Base-by-base conservation (phyloP, 148 eudicot species). In the Pharnaceum exiguum region DNA sequence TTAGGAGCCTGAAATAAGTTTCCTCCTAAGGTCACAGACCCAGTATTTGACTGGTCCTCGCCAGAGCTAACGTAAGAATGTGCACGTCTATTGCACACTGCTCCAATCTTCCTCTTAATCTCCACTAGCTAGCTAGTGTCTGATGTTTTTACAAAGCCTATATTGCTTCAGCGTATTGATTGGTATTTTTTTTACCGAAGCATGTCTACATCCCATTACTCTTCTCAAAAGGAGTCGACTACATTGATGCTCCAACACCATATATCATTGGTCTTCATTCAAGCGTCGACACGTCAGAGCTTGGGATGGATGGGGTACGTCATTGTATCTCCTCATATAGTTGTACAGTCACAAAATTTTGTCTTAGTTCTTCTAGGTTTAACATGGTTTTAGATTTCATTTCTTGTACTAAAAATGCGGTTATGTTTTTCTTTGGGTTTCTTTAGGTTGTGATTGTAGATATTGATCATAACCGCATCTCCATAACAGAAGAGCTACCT, bases 191-290 rank as follows among this genome's bases (percentile, higher is more conserved):
- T 13, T 33, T 23, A 19, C 19, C 30, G 38, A 9, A 67, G 71
- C 45, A 58, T 42, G 71, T 67, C 25, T 67, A 67, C 62, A 54
- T 67, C 39, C 71, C 71, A 6, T 49, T 67, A 58, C 71, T 67
- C 31, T 67, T 67, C 56, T 59, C 65, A 38, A 31, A 67, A 57
- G 71, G 71, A 67, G 71, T 67, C 17, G 64, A 67, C 37, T 67
- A 58, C 23, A 61, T 67, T 18, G 71, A 67, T 58, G 71, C 71
- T 58, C 70, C 71, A 58, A 67, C 71, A 15, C 64, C 71, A 8
- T 67, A 67, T 25, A 58, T 67, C 48, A 67, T 67, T 15, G 71
- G 71, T 28, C 71, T 67, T 39, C 71, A 67, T 67, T 58, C 71
- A 42, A 67, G 45, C 25, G 71, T 58, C 25, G 71, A 67, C 56